Percentiles rank a stretch among this genome's conserved stretches.
Conservation (phyloP, 177 flowering plant genomes). For the Telopea speciosissima region DNA sequence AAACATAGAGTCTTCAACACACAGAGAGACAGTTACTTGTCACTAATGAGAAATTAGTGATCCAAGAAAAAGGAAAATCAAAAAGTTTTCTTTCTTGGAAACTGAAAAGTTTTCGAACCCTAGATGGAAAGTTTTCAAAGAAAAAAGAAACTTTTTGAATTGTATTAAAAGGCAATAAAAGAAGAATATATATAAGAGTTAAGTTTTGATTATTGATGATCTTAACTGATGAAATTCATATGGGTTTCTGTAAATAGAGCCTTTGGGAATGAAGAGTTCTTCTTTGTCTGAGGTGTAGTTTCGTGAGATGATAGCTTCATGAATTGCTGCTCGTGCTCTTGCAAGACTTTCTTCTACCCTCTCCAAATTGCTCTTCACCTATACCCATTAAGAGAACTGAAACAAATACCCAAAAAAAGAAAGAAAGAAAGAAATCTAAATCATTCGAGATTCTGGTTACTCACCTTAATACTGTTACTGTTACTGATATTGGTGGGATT, state of each 20-base stretch:
- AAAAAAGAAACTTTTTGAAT: too few relatives aligned
- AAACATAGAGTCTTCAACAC: too few relatives aligned
- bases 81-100: too few relatives aligned
- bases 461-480: not conserved
- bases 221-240: constrained; percentile 55
- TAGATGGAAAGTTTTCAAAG: too few relatives aligned
- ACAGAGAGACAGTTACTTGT: too few relatives aligned
- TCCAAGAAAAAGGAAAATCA: too few relatives aligned
- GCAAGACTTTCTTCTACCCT: constrained; percentile 40
- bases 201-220: not conserved
- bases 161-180: too few relatives aligned
- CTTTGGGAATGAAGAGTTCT: constrained; percentile 36
- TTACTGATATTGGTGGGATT: not conserved
- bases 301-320: constrained; percentile 19
- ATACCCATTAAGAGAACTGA: not conserved
- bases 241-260: constrained; percentile 44
- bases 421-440: not conserved
- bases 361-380: constrained; percentile 22
- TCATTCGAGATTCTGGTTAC: not conserved
- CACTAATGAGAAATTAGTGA: too few relatives aligned
- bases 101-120: too few relatives aligned
- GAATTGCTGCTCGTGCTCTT: constrained; percentile 38
- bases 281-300: constrained; percentile 22
- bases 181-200: too few relatives aligned
- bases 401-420: too few relatives aligned